phyloP scores from a whole-genome alignment of 257 asterid genomes.

The Craterostigma plantagineum region DNA sequence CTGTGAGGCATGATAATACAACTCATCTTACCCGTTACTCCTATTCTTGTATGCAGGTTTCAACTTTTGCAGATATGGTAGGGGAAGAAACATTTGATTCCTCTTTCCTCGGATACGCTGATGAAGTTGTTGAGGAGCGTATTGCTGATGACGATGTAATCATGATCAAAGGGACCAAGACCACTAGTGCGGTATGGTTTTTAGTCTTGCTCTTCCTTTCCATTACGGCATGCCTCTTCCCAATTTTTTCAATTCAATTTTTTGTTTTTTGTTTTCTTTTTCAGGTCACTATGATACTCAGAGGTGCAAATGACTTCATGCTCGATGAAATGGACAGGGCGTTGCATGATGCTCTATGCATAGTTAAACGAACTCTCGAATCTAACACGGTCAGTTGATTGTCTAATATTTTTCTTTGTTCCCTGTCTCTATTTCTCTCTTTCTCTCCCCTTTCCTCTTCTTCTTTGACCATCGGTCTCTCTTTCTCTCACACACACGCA shows the following conservation, averaged over 20 bases:
- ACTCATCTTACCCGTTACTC: background rate
- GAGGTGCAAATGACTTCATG: slow-evolving; percentile 76
- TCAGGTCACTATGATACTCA: slow-evolving; percentile 17
- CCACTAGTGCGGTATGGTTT: slow-evolving; percentile 31
- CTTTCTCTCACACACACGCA: background rate
- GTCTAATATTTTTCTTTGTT: too few species aligned
- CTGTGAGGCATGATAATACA: background rate
- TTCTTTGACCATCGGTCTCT: background rate
- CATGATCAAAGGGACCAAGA: slow-evolving; percentile 60
- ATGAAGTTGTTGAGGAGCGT: slow-evolving; percentile 66
- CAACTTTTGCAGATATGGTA: slow-evolving; percentile 73
- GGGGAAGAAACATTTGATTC: slow-evolving; percentile 71
- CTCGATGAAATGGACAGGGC: slow-evolving; percentile 78
- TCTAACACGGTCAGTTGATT: slow-evolving; percentile 31
- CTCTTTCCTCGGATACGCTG: slow-evolving; percentile 57
- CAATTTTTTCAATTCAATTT: background rate
- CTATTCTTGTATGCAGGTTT: slow-evolving; percentile 24
- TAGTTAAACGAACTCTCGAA: slow-evolving; percentile 61
- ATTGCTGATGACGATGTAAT: slow-evolving; percentile 67
- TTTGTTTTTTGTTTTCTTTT: slow-evolving; percentile 29
- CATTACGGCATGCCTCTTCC: background rate
- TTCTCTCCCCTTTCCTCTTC: background rate
- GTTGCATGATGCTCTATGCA: slow-evolving; percentile 55
- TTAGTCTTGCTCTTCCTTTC: too few species aligned
- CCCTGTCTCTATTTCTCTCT: too few species aligned